Evolutionary conservation across 78 protist genomes (phyloP).

Genomic region (Dictyostelium intermedium): DNA sequence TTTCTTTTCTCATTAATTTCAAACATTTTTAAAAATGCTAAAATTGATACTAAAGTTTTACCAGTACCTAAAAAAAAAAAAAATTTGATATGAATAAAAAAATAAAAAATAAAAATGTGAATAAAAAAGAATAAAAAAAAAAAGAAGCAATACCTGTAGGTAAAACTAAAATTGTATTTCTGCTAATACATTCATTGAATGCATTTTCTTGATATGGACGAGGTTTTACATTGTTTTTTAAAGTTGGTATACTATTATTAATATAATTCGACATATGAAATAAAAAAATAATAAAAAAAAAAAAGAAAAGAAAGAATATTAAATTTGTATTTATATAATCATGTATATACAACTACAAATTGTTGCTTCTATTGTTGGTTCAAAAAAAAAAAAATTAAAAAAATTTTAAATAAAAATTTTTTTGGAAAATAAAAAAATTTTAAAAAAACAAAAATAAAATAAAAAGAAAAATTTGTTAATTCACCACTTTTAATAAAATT

Average conservation of each 20-base stretch:
- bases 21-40: not conserved
- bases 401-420: no score
- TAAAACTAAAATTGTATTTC: conserved; percentile 25
- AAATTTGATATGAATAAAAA: not conserved
- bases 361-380: not conserved
- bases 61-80: not conserved
- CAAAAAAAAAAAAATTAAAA: no score
- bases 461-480: no score
- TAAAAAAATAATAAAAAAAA: no score
- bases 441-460: no score
- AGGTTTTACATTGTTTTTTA: not conserved
- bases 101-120: not conserved
- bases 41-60: conserved; percentile 35
- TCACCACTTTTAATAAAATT: no score
- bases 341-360: not conserved
- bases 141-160: conserved; percentile 38
- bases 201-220: conserved; percentile 31
- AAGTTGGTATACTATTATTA: not conserved
- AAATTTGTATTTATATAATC: not conserved
- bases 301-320: no score
- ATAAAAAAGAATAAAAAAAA: not conserved
- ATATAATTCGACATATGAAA: not conserved
- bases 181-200: not conserved
- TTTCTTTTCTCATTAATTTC: not conserved
- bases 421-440: no score